These are phyloP conservation scores for Aspergillus piperis DNA, from an alignment of 2,329 filamentous ascomycete species.

Conservation along the genomic window DNA sequence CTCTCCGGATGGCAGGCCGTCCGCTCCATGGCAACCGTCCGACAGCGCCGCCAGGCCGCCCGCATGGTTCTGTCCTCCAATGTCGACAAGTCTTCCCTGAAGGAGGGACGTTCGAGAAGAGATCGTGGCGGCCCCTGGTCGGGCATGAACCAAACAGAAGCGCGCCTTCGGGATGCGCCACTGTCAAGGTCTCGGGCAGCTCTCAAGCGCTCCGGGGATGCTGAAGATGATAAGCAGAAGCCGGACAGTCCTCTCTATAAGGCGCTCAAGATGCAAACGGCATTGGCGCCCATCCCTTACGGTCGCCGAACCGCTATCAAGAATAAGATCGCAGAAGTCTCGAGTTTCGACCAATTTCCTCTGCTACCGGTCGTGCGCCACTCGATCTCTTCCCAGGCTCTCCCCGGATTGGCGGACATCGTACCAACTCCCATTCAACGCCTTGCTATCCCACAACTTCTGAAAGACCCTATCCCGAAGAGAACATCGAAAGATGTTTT, in stretches of 20 bases:
- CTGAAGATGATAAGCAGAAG: conserved; percentile 40
- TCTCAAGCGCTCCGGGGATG: conserved; percentile 43
- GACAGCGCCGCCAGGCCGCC: conserved; percentile 36
- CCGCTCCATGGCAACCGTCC: conserved; percentile 35
- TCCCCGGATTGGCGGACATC: conserved; percentile 73
- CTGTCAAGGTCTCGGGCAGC: conserved; percentile 42
- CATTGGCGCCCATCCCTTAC: conserved; percentile 76
- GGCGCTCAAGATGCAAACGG: conserved; percentile 90
- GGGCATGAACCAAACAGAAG: conserved; percentile 59
- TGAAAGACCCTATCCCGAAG: conserved; percentile 56
- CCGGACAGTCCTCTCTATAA: conserved; percentile 63
- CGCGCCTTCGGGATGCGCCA: conserved; percentile 47
- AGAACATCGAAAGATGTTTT: conserved; percentile 34
- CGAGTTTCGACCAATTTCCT: conserved; percentile 78
- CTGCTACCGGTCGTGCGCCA: conserved; percentile 71
- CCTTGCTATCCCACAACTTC: conserved; percentile 79
- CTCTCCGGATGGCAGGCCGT: conserved; percentile 29
- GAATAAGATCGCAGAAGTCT: conserved; percentile 63
- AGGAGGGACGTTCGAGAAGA: conserved; percentile 41
- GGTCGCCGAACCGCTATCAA: conserved; percentile 64
- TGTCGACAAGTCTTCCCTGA: conserved; percentile 31
- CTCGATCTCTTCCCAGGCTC: conserved; percentile 70
- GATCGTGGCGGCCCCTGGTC: conserved; percentile 57
- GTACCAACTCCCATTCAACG: conserved; percentile 86
- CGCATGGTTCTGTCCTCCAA: conserved; percentile 43